These are phyloP conservation scores for Ogataea paraovalis DNA, from an alignment of 805 yeast species.

Conservation along the genomic window DNA sequence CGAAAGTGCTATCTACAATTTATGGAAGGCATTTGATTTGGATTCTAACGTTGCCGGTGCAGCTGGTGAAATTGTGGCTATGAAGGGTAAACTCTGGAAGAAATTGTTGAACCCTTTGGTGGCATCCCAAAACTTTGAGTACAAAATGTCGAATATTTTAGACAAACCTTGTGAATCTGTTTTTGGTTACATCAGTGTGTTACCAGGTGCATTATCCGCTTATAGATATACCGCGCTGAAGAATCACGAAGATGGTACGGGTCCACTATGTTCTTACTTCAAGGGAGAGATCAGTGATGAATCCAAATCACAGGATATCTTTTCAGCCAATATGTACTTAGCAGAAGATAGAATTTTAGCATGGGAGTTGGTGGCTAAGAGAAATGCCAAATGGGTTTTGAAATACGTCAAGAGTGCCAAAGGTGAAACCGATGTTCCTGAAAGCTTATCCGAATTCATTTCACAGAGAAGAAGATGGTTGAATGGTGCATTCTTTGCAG, in stretches of 20 bases:
- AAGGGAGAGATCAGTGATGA: constrained; percentile 64
- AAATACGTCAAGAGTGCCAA: constrained; percentile 89
- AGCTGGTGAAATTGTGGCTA: constrained; percentile 94
- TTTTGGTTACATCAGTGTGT: constrained; percentile 88
- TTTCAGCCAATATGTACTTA: constrained; percentile 93
- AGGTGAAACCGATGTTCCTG: constrained; percentile 98
- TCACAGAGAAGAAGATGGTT: constrained; percentile 98
- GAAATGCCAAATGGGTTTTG: constrained; percentile 78
- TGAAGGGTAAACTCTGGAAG: constrained; percentile 85
- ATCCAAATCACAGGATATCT: constrained; percentile 55
- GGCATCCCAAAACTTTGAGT: constrained; percentile 95
- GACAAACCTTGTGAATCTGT: constrained; percentile 92
- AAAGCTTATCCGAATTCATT: constrained; percentile 87
- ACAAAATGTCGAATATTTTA: constrained; percentile 92
- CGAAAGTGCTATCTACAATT: constrained; percentile 77
- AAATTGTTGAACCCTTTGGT: constrained; percentile 86
- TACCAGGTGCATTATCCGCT: constrained; percentile 96
- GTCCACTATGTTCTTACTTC: constrained; percentile 85
- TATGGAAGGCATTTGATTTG: constrained; percentile 96
- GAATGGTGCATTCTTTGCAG: constrained; percentile 97
- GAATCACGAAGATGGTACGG: constrained; percentile 86
- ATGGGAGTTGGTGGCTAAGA: constrained; percentile 92
- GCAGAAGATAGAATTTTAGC: constrained; percentile 96
- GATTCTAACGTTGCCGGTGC: constrained; percentile 99
- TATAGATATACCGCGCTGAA: constrained; percentile 84